Evolutionary conservation across 1,284 basidiomycete genomes (phyloP).

Genomic region (Schizophyllum amplum): DNA sequence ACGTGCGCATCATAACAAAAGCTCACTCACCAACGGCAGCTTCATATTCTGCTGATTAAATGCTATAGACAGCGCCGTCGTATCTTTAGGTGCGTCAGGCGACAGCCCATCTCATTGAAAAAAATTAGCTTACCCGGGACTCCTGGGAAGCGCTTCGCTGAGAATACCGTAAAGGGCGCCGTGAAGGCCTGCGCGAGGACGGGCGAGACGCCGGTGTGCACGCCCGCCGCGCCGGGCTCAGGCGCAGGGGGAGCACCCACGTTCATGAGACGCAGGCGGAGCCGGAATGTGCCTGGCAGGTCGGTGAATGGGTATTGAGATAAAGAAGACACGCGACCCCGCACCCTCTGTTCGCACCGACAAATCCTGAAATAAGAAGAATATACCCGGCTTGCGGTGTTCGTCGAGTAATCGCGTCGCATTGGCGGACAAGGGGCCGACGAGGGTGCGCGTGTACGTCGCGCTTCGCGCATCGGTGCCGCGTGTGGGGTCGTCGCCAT

Average conservation of each 20-base stretch:
- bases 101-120: no score
- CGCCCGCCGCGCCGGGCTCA: constrained; percentile 52
- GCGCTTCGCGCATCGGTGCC: constrained; percentile 39
- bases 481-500: background rate
- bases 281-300: constrained; percentile 56
- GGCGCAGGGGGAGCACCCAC: constrained; percentile 75
- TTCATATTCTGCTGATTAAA: constrained; percentile 90
- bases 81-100: constrained; percentile 56
- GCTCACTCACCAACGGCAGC: constrained; percentile 71
- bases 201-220: constrained; percentile 58
- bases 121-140: constrained; percentile 61
- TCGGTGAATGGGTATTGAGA: constrained; percentile 1
- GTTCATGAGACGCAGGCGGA: constrained; percentile 78
- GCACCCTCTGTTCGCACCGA: constrained; percentile 53
- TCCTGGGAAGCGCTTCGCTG: constrained; percentile 88
- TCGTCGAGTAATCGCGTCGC: constrained; percentile 79
- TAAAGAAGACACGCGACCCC: constrained; percentile 5
- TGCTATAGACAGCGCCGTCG: constrained; percentile 83
- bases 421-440: constrained; percentile 80
- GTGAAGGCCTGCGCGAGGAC: constrained; percentile 82
- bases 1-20: constrained; percentile 9
- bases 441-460: constrained; percentile 78
- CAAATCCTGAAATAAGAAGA: constrained; percentile 83
- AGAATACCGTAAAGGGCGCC: constrained; percentile 85
- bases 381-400: constrained; percentile 76